Base-by-base conservation (phyloP, 345 rosid species). In the Gossypium mustelinum region DNA sequence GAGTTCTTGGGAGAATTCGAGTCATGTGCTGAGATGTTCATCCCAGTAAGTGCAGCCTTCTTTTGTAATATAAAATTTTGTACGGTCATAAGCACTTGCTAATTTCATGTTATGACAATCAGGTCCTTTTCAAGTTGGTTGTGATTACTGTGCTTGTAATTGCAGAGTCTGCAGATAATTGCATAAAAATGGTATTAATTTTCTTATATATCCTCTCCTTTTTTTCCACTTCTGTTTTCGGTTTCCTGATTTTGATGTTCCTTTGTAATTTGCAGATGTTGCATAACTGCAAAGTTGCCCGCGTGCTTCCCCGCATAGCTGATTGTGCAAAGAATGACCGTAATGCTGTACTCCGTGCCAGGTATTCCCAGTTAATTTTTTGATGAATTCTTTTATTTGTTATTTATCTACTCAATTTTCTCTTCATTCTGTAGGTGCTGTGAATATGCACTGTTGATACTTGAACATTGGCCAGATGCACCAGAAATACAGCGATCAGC, bases 61-160 rank as follows among this genome's bases (percentile, higher is more conserved):
- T 62, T 20, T 61, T 56, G 48, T 61, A 65, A 39, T 54, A n/a
- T 66, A 48, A 56, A 75, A 34, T 55, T 81, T 78, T 34, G 2
- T 66, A 61, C 61, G 58, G 79, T 67, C 57, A 77, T 61, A 73
- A 68, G 48, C 20, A 79, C 44, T 16, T 75, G 55, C 79, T 84
- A 77, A 82, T 76, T 75, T 72, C 75, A 70, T 76, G 74, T 71
- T 75, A 79, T 86, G 84, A 79, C 85, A 73, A 85, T 84, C 94
- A 95, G 99, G 98, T 91, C 75, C 98, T 95, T 85, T 95, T 95
- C 93, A 95, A 95, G 97, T 86, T 95, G 78, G 99, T 95, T 81
- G 99, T 95, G 89, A 95, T 95, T 70, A 95, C 98, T 82, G 99
- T 93, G 74, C 98, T 95, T 85, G 99, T 95, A 79, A 95, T 95